Evolutionary conservation across 164 flowering plant genomes (phyloP).

Genomic region (Sextonia rubra): DNA sequence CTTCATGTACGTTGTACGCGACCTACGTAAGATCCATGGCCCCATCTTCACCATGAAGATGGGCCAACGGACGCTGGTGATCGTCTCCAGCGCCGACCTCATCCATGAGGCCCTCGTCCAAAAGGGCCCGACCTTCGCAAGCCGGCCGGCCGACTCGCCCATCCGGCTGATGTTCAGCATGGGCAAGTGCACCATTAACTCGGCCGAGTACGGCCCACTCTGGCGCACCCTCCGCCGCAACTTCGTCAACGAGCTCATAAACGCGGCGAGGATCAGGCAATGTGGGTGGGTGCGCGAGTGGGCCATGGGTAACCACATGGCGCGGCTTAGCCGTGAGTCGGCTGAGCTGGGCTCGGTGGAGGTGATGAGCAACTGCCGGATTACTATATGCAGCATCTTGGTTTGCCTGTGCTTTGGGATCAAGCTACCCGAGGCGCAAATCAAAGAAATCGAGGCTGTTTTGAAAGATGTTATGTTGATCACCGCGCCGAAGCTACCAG

Average conservation of each 20-base stretch:
- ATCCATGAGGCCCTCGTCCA: constrained; percentile 83
- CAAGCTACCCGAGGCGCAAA: constrained; percentile 40
- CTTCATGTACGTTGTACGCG: constrained; percentile 65
- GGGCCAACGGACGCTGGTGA: constrained; percentile 75
- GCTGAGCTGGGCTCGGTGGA: constrained; percentile 45
- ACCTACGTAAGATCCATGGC: constrained; percentile 58
- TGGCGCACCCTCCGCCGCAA: constrained; percentile 78
- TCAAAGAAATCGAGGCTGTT: constrained; percentile 54
- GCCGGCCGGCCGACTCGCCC: constrained; percentile 79
- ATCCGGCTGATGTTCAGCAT: constrained; percentile 66
- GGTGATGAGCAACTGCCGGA: constrained; percentile 73
- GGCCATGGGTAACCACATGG: constrained; percentile 63
- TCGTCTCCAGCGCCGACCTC: constrained; percentile 61
- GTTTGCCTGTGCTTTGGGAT: constrained; percentile 81
- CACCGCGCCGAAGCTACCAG: constrained; percentile 71
- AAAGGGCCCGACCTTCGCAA: constrained; percentile 65
- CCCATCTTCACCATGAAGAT: constrained; percentile 92
- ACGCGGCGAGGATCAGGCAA: constrained; percentile 57
- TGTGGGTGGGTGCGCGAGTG: constrained; percentile 72
- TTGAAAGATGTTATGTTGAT: constrained; percentile 81
- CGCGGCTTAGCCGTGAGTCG: constrained; percentile 39
- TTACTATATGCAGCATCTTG: constrained; percentile 73
- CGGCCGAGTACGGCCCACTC: constrained; percentile 85
- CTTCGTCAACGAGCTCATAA: constrained; percentile 71
- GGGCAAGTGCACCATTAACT: constrained; percentile 85